phyloP scores from a whole-genome alignment of 1,284 basidiomycete species.

The Microbotryomycetes sp. region DNA sequence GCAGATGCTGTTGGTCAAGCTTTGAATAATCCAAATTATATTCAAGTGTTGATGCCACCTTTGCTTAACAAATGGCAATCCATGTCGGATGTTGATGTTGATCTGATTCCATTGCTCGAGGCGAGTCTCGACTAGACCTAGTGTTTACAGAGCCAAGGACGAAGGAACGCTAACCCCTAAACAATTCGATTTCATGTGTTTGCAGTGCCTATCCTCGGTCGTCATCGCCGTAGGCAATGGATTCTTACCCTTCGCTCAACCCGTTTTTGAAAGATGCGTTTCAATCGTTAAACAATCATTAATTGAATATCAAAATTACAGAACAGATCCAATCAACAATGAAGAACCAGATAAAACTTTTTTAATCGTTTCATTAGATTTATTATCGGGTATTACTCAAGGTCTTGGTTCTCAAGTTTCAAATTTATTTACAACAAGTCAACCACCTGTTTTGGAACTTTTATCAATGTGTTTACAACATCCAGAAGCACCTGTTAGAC shows the following conservation, averaged over 20 bases:
- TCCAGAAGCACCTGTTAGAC: slow-evolving; percentile 87
- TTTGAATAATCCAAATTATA: slow-evolving; percentile 75
- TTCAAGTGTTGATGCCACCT: slow-evolving; percentile 95
- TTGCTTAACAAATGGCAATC: slow-evolving; percentile 83
- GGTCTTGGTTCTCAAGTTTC: slow-evolving; percentile 77
- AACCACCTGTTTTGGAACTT: slow-evolving; percentile 70
- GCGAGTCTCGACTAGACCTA: slow-evolving; percentile 46
- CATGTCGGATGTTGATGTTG: slow-evolving; percentile 82
- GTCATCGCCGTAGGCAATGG: slow-evolving; percentile 92
- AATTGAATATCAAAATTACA: slow-evolving; percentile 75
- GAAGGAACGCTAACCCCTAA: too few relatives aligned
- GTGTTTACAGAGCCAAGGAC: too few relatives aligned
- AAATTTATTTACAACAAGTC: slow-evolving; percentile 53
- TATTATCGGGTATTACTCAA: slow-evolving; percentile 91
- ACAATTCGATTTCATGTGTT: slow-evolving; percentile 9
- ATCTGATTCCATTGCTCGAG: slow-evolving; percentile 89
- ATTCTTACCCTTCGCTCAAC: slow-evolving; percentile 80
- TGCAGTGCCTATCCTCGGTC: slow-evolving; percentile 92
- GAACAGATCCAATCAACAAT: slow-evolving; percentile 46
- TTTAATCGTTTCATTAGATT: slow-evolving; percentile 92
- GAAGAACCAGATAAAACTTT: slow-evolving; percentile 93
- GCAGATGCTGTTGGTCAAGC: slow-evolving; percentile 91
- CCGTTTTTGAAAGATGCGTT: slow-evolving; percentile 88
- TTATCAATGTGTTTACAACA: slow-evolving; percentile 81
- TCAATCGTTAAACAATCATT: slow-evolving; percentile 76